Evolutionary conservation across 2,329 filamentous ascomycete genomes (phyloP), one percentile per base, ranked within the genome.

Genomic region (Hypomyces perniciosus): DNA sequence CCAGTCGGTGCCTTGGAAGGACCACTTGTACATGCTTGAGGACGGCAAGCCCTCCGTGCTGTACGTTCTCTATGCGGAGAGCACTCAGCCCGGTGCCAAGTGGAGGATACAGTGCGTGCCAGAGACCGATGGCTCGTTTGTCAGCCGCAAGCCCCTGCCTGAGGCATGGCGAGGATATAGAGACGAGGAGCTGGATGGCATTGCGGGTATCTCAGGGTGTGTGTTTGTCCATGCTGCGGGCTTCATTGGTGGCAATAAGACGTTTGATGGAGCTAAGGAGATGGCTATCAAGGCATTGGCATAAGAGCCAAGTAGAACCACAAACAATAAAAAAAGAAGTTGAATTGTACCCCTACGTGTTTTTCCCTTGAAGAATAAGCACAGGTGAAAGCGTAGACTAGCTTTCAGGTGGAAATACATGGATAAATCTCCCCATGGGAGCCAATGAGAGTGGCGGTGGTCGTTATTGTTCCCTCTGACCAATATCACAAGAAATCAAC

Each of bases 51-150:
- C 66, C 6, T 64, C 64, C 60, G 84, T 92, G 4, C 76, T 91
- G 46, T 97, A 96, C 65, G 91, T 96, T 10, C 75, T 97, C 28
- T 97, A 97, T 71, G 87, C 90, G 0, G 92, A 99, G 74, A 88
- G 81, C 63, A 80, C 84, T 29, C 77, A 79, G 41, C 80, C 84
- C 42, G 86, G 81, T 57, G 78, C 86, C 63, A 95, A 93, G 72
- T 97, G 93, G 93, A 83, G 93, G 52, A 87, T 99, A 54, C 90
- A 96, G 71, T 85, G 87, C 56, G 93, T 97, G n/a, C 88, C 90
- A 44, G 83, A 88, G 52, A 81, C 82, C 67, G 85, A 87, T 67
- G 86, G 88, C 64, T 93, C 89, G 53, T 99, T 99, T 65, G 80
- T 89, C 69, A 96, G 91, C 73, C 82, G 93, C 61, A 96, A 93